These are phyloP conservation scores for Fallopia convolvulus DNA, from an alignment of 148 eudicot species.

Conservation along the genomic window DNA sequence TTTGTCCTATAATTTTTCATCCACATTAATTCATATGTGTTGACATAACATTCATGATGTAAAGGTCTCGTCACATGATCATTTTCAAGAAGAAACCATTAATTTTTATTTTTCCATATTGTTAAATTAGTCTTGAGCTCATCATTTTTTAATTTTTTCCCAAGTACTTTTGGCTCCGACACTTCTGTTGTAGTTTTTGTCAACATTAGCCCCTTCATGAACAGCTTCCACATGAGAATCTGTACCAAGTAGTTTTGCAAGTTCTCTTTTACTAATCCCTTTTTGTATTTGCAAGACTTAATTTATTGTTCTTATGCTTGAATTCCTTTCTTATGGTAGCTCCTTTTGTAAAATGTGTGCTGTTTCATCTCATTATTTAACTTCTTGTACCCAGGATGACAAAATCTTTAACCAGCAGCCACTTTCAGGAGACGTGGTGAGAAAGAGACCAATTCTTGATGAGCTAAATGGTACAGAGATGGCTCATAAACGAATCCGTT, in stretches of 20 bases:
- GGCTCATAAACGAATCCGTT: conserved; percentile 52
- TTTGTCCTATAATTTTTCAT: not conserved
- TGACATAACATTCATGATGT: not conserved
- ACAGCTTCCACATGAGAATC: not conserved
- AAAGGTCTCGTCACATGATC: not conserved
- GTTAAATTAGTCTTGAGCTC: not conserved
- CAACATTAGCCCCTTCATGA: not conserved
- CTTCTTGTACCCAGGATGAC: conserved; percentile 46
- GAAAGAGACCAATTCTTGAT: conserved; percentile 33
- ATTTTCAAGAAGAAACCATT: not conserved
- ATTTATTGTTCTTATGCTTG: not conserved
- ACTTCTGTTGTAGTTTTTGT: not conserved
- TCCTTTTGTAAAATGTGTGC: not conserved
- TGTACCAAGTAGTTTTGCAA: not conserved
- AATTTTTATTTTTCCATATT: not conserved
- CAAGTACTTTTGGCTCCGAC: not conserved
- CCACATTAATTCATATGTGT: not conserved
- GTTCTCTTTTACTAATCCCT: not conserved
- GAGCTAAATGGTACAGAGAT: conserved; percentile 27
- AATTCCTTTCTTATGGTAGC: not conserved
- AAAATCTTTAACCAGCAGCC: conserved; percentile 32
- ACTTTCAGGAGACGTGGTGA: conserved; percentile 37
- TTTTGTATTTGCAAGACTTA: not conserved
- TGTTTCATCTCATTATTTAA: not conserved
- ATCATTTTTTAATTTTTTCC: not conserved